These are phyloP conservation scores for Fragilaria crotonensis DNA, from an alignment of 108 stramenopile genomes.

Conservation along the genomic window DNA sequence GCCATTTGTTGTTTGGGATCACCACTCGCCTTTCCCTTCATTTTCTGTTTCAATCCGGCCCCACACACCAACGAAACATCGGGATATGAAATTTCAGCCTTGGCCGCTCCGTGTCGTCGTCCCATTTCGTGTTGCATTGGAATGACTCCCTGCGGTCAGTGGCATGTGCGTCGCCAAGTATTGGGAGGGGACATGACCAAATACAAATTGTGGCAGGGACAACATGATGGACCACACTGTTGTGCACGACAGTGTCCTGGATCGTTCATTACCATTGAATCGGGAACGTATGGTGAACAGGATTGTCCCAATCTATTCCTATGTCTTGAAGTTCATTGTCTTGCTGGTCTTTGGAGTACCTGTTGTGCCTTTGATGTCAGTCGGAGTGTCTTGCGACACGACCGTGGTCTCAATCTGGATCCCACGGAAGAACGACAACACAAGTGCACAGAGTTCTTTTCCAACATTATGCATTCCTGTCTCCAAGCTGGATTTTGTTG, in stretches of 20 bases:
- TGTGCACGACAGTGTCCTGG: slow-evolving; percentile 38
- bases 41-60: slow-evolving; percentile 44
- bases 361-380: slow-evolving; percentile 64
- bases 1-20: slow-evolving; percentile 52
- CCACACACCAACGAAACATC: slow-evolving; percentile 36
- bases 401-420: slow-evolving; percentile 41
- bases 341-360: slow-evolving; percentile 39
- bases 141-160: slow-evolving; percentile 48
- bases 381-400: slow-evolving; percentile 36
- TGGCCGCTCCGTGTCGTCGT: slow-evolving; percentile 22
- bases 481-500: slow-evolving; percentile 24
- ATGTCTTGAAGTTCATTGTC: slow-evolving; percentile 35
- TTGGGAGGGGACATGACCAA: slow-evolving; percentile 53
- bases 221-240: slow-evolving; percentile 56
- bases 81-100: slow-evolving; percentile 48
- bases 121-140: slow-evolving; percentile 36
- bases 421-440: slow-evolving; percentile 47
- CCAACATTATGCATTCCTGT: slow-evolving; percentile 16
- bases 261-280: slow-evolving; percentile 44
- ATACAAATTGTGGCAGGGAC: slow-evolving; percentile 63
- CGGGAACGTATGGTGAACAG: slow-evolving; percentile 55
- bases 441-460: slow-evolving; percentile 40
- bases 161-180: slow-evolving; percentile 24
- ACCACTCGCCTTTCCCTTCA: slow-evolving; percentile 55
- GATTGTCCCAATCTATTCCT: slow-evolving; percentile 40